A percentile compares a stretch with the other conserved stretches of the same genome.
Evolutionary conservation across 345 rosid species (phyloP).

Genomic region (Euphorbia tirucalli): DNA sequence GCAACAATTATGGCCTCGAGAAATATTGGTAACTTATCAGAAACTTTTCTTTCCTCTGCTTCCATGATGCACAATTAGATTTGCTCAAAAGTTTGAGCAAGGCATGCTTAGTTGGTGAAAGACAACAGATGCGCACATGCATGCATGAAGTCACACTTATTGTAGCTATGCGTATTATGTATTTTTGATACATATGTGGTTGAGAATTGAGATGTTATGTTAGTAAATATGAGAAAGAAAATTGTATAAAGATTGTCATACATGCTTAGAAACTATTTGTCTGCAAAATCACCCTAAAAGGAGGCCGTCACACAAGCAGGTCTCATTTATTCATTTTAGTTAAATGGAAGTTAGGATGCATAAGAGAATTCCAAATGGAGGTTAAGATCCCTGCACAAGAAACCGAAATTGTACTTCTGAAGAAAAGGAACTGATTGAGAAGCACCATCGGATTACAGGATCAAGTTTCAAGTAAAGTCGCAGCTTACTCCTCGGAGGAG

Average conservation of each 20-base stretch:
- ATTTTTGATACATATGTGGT: background rate
- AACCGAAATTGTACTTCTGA: background rate
- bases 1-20: conserved; percentile 89
- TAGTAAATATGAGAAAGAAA: background rate
- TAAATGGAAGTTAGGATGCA: background rate
- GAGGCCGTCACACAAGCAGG: background rate
- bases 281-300: background rate
- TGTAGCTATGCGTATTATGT: background rate
- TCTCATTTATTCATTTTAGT: background rate
- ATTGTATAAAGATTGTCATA: background rate
- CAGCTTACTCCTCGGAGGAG: no score
- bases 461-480: background rate
- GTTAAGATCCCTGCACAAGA: background rate
- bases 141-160: background rate
- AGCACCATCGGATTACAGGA: no score
- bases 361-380: background rate
- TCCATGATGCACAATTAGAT: background rate
- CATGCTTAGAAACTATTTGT: background rate
- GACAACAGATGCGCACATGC: background rate
- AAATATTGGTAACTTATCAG: conserved; percentile 67
- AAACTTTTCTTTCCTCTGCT: background rate
- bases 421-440: background rate
- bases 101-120: background rate
- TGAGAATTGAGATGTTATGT: background rate
- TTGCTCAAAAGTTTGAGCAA: background rate